Percentiles rank a stretch among this genome's conserved stretches.
Conservation (phyloP, 768 basidiomycete genomes). For the Pleurotus cornucopiae region DNA sequence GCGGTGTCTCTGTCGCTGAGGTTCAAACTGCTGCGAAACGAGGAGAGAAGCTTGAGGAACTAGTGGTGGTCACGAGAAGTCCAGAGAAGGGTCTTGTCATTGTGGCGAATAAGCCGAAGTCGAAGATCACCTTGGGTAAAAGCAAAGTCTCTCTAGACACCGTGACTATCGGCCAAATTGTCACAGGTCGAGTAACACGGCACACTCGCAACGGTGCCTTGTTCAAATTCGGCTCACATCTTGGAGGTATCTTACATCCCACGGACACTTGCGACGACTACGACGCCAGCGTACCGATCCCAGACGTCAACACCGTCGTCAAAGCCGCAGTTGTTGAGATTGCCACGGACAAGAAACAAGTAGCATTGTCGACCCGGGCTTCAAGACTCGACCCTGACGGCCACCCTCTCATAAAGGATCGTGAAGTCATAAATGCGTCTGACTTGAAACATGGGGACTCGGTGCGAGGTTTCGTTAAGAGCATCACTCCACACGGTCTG, state of each 20-base stretch:
- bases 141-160: conserved; percentile 64
- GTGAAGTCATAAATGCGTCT: conserved; percentile 56
- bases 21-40: conserved; percentile 57
- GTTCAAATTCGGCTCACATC: conserved; percentile 67
- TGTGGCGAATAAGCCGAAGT: conserved; percentile 69
- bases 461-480: conserved; percentile 89
- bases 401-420: conserved; percentile 50
- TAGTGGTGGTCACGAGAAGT: conserved; percentile 89
- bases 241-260: conserved; percentile 76
- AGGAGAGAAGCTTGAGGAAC: conserved; percentile 68
- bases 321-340: conserved; percentile 69
- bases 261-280: conserved; percentile 84
- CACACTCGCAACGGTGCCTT: conserved; percentile 70
- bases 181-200: conserved; percentile 76
- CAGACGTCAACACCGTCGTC: conserved; percentile 60
- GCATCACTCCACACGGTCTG: conserved; percentile 78
- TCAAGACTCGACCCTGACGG: conserved; percentile 63
- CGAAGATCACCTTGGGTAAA: conserved; percentile 32
- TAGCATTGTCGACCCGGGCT: conserved; percentile 77
- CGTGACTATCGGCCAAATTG: conserved; percentile 65
- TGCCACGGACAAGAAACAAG: conserved; percentile 59
- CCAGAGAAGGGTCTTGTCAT: conserved; percentile 83
- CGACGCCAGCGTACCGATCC: conserved; percentile 50
- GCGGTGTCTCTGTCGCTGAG: conserved; percentile 60
- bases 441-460: conserved; percentile 69